A percentile compares a stretch with the other conserved stretches of the same genome.
These are phyloP conservation scores for Scenedesmus sp. DNA, from an alignment of 163 green algal genomes.

Conservation along the genomic window DNA sequence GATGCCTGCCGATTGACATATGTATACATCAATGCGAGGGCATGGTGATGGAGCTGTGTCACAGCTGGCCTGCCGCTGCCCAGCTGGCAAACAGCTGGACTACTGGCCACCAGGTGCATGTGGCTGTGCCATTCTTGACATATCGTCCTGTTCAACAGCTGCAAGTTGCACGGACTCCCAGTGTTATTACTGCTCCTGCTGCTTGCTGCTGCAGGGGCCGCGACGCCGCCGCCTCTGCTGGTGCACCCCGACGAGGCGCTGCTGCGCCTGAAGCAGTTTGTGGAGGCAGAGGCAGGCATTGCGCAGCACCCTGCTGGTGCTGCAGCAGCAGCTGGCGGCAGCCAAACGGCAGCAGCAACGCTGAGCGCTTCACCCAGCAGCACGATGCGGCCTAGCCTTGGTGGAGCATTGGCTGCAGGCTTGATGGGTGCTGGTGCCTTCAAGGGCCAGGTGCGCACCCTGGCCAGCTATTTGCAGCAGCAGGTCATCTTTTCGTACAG, in stretches of 20 bases:
- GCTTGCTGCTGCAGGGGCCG: neutral
- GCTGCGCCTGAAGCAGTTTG: conserved; percentile 70
- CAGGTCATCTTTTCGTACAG: neutral
- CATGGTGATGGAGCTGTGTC: too few species aligned
- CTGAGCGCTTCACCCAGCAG: conserved; percentile 5
- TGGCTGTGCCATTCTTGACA: neutral
- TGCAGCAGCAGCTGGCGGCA: neutral
- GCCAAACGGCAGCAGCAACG: conserved; percentile 45
- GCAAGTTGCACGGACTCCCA: neutral
- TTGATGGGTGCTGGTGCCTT: neutral
- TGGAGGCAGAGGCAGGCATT: conserved; percentile 67
- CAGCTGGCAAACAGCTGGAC: too few species aligned
- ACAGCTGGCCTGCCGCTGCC: too few species aligned
- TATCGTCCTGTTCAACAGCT: neutral
- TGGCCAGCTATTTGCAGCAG: neutral
- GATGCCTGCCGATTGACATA: too few species aligned
- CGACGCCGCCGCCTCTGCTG: conserved; percentile 48
- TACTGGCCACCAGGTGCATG: neutral
- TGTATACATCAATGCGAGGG: too few species aligned
- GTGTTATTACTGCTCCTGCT: neutral
- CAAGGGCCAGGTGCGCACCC: neutral
- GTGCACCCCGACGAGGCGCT: conserved; percentile 75
- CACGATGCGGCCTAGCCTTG: neutral
- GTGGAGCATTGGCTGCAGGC: neutral
- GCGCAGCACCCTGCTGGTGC: conserved; percentile 36